These are phyloP conservation scores for Pluteus cervinus DNA, from an alignment of 768 basidiomycete species.

Conservation along the genomic window DNA sequence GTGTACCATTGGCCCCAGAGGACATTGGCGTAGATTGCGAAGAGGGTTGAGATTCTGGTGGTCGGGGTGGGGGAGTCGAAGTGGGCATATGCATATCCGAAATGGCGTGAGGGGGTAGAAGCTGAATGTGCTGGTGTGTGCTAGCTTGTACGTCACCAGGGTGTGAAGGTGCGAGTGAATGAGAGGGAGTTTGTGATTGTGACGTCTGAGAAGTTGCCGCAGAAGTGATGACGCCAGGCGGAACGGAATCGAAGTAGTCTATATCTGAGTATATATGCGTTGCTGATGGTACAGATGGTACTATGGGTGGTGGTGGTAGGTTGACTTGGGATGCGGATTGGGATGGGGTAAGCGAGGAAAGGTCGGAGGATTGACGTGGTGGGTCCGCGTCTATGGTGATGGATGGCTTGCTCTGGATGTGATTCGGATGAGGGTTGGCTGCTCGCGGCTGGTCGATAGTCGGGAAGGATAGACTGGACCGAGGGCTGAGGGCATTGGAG, in stretches of 20 bases:
- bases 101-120: conserved; percentile 53
- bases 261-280: too few relatives aligned
- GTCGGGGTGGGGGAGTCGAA: too few relatives aligned
- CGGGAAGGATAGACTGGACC: too few relatives aligned
- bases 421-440: too few relatives aligned
- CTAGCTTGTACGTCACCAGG: conserved; percentile 3
- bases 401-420: conserved; percentile 1
- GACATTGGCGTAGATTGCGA: too few relatives aligned
- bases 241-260: too few relatives aligned
- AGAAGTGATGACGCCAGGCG: too few relatives aligned
- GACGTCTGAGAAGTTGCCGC: background rate
- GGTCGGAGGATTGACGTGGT: conserved; percentile 37
- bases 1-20: too few relatives aligned
- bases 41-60: too few relatives aligned
- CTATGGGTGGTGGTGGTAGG: conserved; percentile 9
- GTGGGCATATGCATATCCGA: conserved; percentile 27
- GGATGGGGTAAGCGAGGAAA: conserved; percentile 68
- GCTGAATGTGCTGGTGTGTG: too few relatives aligned
- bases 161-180: background rate
- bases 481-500: too few relatives aligned
- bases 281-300: conserved; percentile 5
- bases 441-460: too few relatives aligned
- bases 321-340: conserved; percentile 67
- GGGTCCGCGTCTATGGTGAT: conserved; percentile 9
- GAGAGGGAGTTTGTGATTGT: background rate